Base-by-base conservation (phyloP, 2,329 filamentous ascomycete species). In the Pseudogymnoascus pannorum region DNA sequence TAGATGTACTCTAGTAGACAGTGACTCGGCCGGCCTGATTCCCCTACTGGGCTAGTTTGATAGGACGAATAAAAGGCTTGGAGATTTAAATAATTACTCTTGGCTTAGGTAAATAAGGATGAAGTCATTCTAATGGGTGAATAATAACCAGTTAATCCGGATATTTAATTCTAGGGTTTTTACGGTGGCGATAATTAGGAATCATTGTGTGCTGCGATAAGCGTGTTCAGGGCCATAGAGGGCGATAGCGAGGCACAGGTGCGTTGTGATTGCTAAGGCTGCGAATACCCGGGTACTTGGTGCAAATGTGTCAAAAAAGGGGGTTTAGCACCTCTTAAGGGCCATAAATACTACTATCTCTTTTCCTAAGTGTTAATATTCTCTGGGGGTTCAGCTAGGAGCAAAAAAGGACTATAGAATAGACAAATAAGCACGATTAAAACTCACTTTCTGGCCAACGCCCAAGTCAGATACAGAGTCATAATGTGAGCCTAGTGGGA, bases 101-200 rank as follows among this genome's bases (percentile, higher is more conserved):
- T 51, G 42, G 42, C 42, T 51, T 51, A 51, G 42, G 42, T 51
- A 51, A 51, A 51, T 51, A 51, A 14, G 42, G 2, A 51, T 29
- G 22, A 51, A 51, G 42, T 51, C 42, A 51, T 51, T 26, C 14
- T 29, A 29, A 51, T 51, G 42, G 22, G 14, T 51, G 42, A 51
- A 29, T 51, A 51, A 14, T 26, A 29, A 51, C 22, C 42, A 51
- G 42, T 26, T 51, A 51, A 51, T 51, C 20, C 42, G 42, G 42
- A 22, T n/a, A 26, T 51, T 51, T 51, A 51, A 51, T 51, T 51
- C 42, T 48, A 48, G 42, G 42, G 42, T 51, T 51, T 44, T 51
- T 51, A 51, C 14, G 42, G 22, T 51, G 42, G 42, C 42, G 42
- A 51, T 51, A 51, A 29, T 51, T 51, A 14, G 20, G 42, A 20